A percentile compares a stretch with the other conserved stretches of the same genome.
These are phyloP conservation scores for Tothia fuscella DNA, from an alignment of 2,329 filamentous ascomycete species.

Conservation along the genomic window DNA sequence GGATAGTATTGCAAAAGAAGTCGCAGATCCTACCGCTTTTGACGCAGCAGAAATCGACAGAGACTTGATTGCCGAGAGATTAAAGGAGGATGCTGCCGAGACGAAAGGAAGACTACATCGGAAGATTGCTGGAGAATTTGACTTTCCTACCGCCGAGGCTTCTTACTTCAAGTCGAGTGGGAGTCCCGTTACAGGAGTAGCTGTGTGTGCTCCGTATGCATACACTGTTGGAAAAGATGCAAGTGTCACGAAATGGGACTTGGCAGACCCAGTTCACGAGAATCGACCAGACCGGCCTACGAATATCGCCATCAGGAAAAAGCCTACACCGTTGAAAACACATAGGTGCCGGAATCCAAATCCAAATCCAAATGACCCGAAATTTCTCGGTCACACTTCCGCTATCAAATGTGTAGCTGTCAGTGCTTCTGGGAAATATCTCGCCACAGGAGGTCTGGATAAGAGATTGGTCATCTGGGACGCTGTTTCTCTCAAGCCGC, in stretches of 20 bases:
- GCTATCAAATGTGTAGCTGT: constrained; percentile 75
- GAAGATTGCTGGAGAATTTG: constrained; percentile 60
- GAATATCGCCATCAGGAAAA: constrained; percentile 42
- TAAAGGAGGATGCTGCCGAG: constrained; percentile 87
- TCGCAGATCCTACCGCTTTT: constrained; percentile 58
- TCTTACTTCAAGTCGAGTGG: constrained; percentile 70
- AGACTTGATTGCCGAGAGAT: constrained; percentile 78
- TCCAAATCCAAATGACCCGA: constrained; percentile 47
- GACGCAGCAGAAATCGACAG: constrained; percentile 89
- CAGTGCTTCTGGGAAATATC: constrained; percentile 77
- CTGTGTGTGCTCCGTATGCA: constrained; percentile 64
- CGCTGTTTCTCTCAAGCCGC: constrained; percentile 59
- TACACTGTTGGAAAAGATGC: constrained; percentile 86
- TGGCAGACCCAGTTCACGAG: constrained; percentile 49
- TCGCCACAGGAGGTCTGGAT: constrained; percentile 83
- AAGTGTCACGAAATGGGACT: constrained; percentile 77
- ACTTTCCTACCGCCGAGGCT: constrained; percentile 54
- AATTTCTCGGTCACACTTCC: constrained; percentile 59
- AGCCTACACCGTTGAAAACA: constrained; percentile 44
- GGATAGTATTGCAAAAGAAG: constrained; percentile 72
- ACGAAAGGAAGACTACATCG: constrained; percentile 83
- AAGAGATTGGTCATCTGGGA: constrained; percentile 81
- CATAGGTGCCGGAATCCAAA: constrained; percentile 13
- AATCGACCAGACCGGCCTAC: constrained; percentile 17
- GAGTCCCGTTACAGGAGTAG: constrained; percentile 65